Evolutionary conservation across 306 rosid species (phyloP), one percentile per base, ranked within the genome.

Genomic region (Quercus bicolor): DNA sequence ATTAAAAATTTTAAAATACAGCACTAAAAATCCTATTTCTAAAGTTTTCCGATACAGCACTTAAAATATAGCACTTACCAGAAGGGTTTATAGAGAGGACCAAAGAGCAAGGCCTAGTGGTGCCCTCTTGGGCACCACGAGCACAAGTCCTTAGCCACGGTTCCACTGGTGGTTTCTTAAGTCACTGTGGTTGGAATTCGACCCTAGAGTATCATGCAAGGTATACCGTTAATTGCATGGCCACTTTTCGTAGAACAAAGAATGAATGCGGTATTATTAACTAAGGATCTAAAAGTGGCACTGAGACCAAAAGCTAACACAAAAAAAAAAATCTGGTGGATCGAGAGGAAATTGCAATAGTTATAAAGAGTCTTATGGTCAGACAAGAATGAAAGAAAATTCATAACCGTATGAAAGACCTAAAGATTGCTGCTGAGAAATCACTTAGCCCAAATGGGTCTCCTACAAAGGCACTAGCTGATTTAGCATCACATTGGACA

Each of bases 151-250:
- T 86, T 31, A 28, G 55, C 12, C 90, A 86, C 29, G 16, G 6
- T 0, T 68, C 87, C 2, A 18, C 73, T 0, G 82, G 84, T 3
- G 87, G 70, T 23, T 86, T 84, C 52, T 9, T 86, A 4, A 81
- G 76, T 13, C 90, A 86, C 9, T 84, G 90, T 54, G 90, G 90
- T 29, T 86, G 90, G 90, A 84, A 84, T 48, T 86, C 90, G 1
- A 83, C 72, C 11, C 51, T 83, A 5, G 84, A 83, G 16, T 33
- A 70, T 83, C 4, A 24, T 53, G 18, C 69, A 71, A 16, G 83
- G 83, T 10, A 31, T 75, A 61, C 83, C 86, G 29, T 20, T 83
- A 20, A 79, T 79, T 13, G 77, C 80, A 0, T 83, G 83, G 83
- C 83, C 83, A 28, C 75, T 79, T 0, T 83, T 51, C 51, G 77